Base-by-base conservation (phyloP, 345 rosid species). In the Citrus inodora region DNA sequence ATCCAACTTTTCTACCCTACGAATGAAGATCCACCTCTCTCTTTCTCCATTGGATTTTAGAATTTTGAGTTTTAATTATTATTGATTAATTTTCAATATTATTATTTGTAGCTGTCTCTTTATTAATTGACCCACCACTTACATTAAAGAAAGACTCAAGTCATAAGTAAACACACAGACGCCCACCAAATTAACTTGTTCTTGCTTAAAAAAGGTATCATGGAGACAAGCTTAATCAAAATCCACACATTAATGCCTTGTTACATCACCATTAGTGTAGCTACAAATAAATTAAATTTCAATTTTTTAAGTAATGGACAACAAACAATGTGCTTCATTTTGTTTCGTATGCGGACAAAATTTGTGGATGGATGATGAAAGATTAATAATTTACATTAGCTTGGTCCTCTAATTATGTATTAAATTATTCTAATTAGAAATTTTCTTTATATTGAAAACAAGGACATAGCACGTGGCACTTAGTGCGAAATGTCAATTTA, bases 71-170 rank as follows among this genome's bases (percentile, higher is more conserved):
- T 70, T 70, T n/a, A 2, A 9, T 51, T 28, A 70, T 17, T 10
- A 19, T 25, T 5, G 28, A 61, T 74, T 62, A 61, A 27, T 2
- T 61, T 25, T 19, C 8, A 30, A 33, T 66, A 66, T 9, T 66
- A 24, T 35, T 7, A 10, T 17, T 35, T 4, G 13, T 14, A 25
- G 37, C 10, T 5, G 59, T 33, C 32, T 6, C 19, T 30, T 16
- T 17, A 24, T 10, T 40, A 32, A 9, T 30, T 35, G 48, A 48
- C n/a, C 71, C 63, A 76, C 65, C 79, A 67, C 79, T 76, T 35
- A 16, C 73, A 55, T 32, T 13, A 76, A 66, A 67, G 9, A 35
- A 55, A 14, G 13, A 35, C 0, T 62, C 5, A 74, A 13, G 59
- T 58, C 69, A 40, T 42, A 27, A 74, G 24, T 9, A 59, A 37